Conservation (phyloP, 176 grass and related monocot species). For the Oryza punctata region DNA sequence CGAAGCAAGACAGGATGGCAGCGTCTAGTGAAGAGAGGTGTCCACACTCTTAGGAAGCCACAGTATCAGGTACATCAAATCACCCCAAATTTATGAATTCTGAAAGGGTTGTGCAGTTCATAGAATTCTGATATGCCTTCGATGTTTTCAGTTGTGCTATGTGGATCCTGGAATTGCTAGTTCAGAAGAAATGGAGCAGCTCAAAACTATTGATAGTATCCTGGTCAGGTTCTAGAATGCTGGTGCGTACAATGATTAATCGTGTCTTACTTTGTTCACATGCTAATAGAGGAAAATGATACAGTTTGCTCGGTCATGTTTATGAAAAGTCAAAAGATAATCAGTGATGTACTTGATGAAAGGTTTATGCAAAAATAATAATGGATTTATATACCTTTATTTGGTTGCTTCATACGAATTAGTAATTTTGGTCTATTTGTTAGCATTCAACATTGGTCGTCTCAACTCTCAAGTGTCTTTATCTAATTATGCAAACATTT, state of each 20-base stretch:
- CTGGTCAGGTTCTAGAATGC: slow-evolving; percentile 65
- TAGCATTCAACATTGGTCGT: background rate
- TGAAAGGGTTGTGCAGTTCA: background rate
- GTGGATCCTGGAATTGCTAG: slow-evolving; percentile 74
- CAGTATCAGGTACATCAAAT: slow-evolving; percentile 81
- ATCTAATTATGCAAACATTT: background rate
- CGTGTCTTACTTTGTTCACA: background rate
- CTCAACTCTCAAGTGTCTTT: background rate
- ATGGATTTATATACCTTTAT: background rate
- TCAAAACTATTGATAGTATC: slow-evolving; percentile 77
- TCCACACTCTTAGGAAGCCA: slow-evolving; percentile 76
- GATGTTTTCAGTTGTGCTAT: slow-evolving; percentile 72
- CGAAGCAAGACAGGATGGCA: slow-evolving; percentile 74
- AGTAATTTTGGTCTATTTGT: background rate
- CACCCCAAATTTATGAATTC: background rate
- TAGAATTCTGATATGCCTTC: background rate
- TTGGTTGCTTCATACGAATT: background rate
- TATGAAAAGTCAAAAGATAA: background rate
- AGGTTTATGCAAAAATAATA: background rate
- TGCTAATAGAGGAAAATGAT: background rate
- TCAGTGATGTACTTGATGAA: background rate
- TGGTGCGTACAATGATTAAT: slow-evolving; percentile 10
- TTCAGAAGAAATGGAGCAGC: slow-evolving; percentile 61
- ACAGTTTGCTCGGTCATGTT: background rate
- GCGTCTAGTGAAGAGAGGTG: slow-evolving; percentile 76